phyloP scores from a whole-genome alignment of 257 asterid genomes.

The Solanum neorickii region DNA sequence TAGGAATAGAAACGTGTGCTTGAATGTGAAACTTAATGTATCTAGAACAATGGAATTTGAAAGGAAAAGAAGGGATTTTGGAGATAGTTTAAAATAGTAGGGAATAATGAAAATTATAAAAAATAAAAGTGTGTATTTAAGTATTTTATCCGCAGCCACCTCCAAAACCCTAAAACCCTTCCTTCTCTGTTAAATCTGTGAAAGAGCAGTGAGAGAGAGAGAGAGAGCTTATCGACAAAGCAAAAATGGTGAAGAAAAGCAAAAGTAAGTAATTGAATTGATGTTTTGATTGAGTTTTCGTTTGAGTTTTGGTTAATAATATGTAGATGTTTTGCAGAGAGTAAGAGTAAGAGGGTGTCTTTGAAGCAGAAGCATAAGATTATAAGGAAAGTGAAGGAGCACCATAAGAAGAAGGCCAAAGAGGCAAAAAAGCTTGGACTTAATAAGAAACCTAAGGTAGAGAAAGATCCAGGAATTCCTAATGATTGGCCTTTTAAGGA shows the following conservation, averaged over 20 bases:
- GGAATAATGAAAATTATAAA: too few relatives aligned
- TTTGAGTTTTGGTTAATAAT: not conserved
- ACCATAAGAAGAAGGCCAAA: slow-evolving; percentile 81
- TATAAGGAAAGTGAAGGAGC: slow-evolving; percentile 75
- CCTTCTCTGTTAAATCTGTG: too few relatives aligned
- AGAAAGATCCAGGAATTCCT: slow-evolving; percentile 92
- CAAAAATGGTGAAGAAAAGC: slow-evolving; percentile 70
- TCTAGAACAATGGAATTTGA: too few relatives aligned
- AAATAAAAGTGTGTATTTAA: too few relatives aligned
- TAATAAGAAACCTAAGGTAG: slow-evolving; percentile 45
- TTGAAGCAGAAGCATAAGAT: slow-evolving; percentile 80
- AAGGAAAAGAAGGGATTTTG: too few relatives aligned
- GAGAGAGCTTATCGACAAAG: not conserved
- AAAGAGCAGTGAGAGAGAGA: not conserved
- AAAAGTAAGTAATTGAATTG: slow-evolving; percentile 32
- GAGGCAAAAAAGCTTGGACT: slow-evolving; percentile 67
- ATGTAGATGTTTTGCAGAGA: slow-evolving; percentile 23
- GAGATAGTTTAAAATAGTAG: too few relatives aligned
- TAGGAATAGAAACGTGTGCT: too few relatives aligned
- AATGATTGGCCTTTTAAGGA: slow-evolving; percentile 98
- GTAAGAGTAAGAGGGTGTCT: slow-evolving; percentile 89
- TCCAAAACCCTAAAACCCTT: too few relatives aligned
- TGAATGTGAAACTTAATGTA: too few relatives aligned
- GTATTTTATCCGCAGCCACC: too few relatives aligned
- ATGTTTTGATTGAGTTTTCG: not conserved